phyloP scores from a whole-genome alignment of 2,329 filamentous ascomycete species.

The Oidium heveae region DNA sequence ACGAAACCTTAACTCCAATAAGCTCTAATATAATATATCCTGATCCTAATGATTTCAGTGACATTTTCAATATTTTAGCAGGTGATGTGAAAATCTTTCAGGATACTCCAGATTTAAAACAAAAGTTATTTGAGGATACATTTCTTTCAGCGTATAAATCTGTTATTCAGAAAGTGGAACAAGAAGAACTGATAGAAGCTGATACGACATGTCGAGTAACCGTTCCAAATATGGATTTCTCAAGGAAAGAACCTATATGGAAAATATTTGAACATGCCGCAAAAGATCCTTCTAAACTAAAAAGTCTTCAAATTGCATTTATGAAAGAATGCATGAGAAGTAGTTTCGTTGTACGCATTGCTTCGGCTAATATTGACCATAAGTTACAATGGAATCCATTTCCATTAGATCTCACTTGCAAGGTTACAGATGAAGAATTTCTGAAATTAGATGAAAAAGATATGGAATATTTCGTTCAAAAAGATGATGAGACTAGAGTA shows the following conservation, averaged over 20 bases:
- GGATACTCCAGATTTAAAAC: constrained; percentile 2
- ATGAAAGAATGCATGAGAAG: constrained; percentile 7
- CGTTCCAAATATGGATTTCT: constrained; percentile 22
- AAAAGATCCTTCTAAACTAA: constrained; percentile 5
- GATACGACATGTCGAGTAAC: constrained; percentile 20
- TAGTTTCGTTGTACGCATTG: constrained; percentile 17
- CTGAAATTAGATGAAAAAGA: constrained; percentile 18
- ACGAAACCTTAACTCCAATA: constrained; percentile 11
- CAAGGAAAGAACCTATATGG: constrained; percentile 22
- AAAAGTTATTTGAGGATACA: constrained; percentile 9
- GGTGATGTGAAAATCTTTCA: constrained; percentile 2
- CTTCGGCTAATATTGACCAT: constrained; percentile 16
- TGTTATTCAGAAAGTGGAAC: constrained; percentile 8
- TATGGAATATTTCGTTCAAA: constrained; percentile 14
- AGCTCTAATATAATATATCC: constrained; percentile 1
- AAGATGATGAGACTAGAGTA: constrained; percentile 8
- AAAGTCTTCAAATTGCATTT: constrained; percentile 14
- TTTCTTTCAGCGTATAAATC: constrained; percentile 6
- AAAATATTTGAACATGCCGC: constrained; percentile 5
- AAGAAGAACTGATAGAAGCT: constrained; percentile 12
- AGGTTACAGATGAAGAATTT: constrained; percentile 16
- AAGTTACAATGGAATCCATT: constrained; percentile 23
- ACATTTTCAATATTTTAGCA: constrained; percentile 8
- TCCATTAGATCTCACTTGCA: constrained; percentile 13
- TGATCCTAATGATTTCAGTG: constrained; percentile 10